A percentile compares a stretch with the other conserved stretches of the same genome.
These are phyloP conservation scores for Carex arenaria DNA, from an alignment of 202 grass and related monocot genomes.

Conservation along the genomic window DNA sequence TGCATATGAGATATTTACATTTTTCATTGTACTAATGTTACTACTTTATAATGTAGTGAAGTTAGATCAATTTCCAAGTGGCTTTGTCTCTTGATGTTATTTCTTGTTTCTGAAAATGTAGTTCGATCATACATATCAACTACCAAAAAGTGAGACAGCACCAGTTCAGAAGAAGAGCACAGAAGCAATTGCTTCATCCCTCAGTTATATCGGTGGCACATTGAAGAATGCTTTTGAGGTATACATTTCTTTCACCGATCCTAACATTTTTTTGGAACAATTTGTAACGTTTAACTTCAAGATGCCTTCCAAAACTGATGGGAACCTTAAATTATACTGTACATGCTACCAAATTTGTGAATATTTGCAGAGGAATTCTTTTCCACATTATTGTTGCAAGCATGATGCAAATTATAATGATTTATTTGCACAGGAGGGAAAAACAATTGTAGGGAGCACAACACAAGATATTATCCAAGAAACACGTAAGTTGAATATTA, in stretches of 20 bases:
- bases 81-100: not conserved
- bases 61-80: not conserved
- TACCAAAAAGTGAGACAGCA: constrained; percentile 59
- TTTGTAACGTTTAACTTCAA: not conserved
- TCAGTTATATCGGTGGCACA: constrained; percentile 87
- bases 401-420: constrained; percentile 5
- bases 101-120: constrained; percentile 33
- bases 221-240: constrained; percentile 92
- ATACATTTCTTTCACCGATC: constrained; percentile 17
- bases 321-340: not conserved
- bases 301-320: not conserved
- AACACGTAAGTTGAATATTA: constrained; percentile 78
- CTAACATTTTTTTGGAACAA: not conserved
- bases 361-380: not conserved
- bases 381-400: not conserved
- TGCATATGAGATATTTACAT: constrained; percentile 6
- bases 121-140: constrained; percentile 31
- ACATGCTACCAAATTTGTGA: not conserved
- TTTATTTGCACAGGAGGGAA: constrained; percentile 58
- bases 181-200: constrained; percentile 77
- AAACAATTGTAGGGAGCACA: constrained; percentile 88
- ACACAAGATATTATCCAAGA: constrained; percentile 87
- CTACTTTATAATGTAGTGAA: not conserved
- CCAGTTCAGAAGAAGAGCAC: constrained; percentile 67
- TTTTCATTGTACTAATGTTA: not conserved